phyloP scores from a whole-genome alignment of 2,329 filamentous ascomycete species.

The Cladosporium oxysporum region DNA sequence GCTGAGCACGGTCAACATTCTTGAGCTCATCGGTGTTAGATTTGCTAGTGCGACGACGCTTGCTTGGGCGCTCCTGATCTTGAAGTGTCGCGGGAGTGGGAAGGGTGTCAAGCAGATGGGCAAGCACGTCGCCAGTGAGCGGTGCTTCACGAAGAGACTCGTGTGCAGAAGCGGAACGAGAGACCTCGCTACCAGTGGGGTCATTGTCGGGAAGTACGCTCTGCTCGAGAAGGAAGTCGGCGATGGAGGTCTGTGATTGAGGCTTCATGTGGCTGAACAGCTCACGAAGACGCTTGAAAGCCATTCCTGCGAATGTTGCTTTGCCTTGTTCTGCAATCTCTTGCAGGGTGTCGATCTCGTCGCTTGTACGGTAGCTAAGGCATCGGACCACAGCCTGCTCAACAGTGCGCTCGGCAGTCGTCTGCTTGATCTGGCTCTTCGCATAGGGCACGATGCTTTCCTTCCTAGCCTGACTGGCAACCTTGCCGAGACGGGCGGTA shows the following conservation, averaged over 20 bases:
- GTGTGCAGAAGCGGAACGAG: conserved; percentile 58
- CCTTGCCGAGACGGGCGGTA: conserved; percentile 71
- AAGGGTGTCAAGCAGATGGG: conserved; percentile 71
- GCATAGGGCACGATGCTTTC: conserved; percentile 41
- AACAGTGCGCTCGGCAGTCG: conserved; percentile 29
- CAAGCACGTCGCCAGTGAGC: conserved; percentile 72
- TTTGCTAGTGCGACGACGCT: conserved; percentile 73
- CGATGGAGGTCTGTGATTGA: conserved; percentile 60
- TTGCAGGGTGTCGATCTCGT: conserved; percentile 58
- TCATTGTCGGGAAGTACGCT: conserved; percentile 32
- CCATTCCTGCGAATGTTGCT: conserved; percentile 58
- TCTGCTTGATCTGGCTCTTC: neutral
- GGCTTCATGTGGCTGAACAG: conserved; percentile 74
- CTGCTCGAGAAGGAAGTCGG: conserved; percentile 64
- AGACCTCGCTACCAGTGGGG: conserved; percentile 30
- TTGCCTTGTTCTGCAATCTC: conserved; percentile 46
- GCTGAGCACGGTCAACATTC: conserved; percentile 63
- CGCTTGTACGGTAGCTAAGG: conserved; percentile 58
- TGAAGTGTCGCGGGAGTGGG: conserved; percentile 73
- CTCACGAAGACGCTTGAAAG: conserved; percentile 68
- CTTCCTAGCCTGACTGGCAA: conserved; percentile 70
- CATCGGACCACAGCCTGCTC: conserved; percentile 56
- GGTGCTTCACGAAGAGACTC: conserved; percentile 72
- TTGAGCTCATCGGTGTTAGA: conserved; percentile 60
- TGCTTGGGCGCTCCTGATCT: conserved; percentile 70